Conservation (phyloP, 2,329 filamentous ascomycete genomes). For the Alternaria incomplexa region DNA sequence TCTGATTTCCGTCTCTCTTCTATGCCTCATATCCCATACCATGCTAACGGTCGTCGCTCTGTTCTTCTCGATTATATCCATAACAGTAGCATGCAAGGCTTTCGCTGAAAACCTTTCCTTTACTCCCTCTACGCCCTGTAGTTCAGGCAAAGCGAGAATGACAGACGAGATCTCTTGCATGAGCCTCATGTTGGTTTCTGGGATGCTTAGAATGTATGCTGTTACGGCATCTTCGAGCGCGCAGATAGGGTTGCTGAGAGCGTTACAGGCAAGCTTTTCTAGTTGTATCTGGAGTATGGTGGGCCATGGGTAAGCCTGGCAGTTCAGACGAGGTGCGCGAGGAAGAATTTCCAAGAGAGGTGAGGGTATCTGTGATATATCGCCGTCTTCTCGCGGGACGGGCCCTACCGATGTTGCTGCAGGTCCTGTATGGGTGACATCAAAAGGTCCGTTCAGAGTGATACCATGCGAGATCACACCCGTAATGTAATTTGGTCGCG, state of each 20-base stretch:
- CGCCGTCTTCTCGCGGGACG: neutral
- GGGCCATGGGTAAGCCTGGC: neutral
- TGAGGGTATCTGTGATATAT: neutral
- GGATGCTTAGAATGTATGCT: slow-evolving; percentile 7
- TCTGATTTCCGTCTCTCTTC: slow-evolving; percentile 1
- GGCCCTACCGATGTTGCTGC: slow-evolving; percentile 2
- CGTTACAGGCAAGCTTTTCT: slow-evolving; percentile 1
- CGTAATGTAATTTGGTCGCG: slow-evolving; percentile 2
- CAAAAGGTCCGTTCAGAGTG: slow-evolving; percentile 2
- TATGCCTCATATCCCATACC: slow-evolving; percentile 8
- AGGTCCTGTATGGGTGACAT: slow-evolving; percentile 3
- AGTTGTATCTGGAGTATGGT: neutral
- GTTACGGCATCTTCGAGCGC: slow-evolving; percentile 6
- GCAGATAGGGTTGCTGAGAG: slow-evolving; percentile 10
- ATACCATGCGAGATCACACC: slow-evolving; percentile 5
- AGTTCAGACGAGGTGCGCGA: neutral
- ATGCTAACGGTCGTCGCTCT: slow-evolving; percentile 1
- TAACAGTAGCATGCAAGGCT: neutral
- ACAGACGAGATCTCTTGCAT: slow-evolving; percentile 10
- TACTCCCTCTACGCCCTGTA: neutral
- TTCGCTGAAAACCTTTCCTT: slow-evolving; percentile 3
- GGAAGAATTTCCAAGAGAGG: slow-evolving; percentile 1
- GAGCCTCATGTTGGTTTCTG: neutral
- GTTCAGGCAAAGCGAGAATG: slow-evolving; percentile 4
- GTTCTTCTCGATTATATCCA: slow-evolving; percentile 1